Conservation (phyloP, 129 eudicot genomes). For the Flaveria ramosissima region DNA sequence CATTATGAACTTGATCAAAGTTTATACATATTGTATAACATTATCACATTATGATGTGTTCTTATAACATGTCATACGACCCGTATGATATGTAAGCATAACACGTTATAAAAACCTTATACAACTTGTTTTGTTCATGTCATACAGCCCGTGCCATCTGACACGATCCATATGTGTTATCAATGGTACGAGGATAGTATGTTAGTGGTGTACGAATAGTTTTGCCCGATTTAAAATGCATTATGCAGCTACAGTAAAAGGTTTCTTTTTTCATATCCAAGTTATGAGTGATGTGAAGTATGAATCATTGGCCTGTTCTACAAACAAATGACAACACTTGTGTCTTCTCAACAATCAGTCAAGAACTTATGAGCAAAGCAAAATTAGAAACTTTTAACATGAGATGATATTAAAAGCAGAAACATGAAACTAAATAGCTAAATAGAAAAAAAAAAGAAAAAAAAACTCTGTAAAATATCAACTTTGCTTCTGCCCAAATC, state of each 20-base stretch:
- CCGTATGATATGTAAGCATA: no score
- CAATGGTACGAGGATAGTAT: no score
- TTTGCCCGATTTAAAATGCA: no score
- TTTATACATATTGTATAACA: no score
- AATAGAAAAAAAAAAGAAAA: not conserved
- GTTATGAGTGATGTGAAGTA: conserved; percentile 36
- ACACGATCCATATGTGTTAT: no score
- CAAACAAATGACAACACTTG: conserved; percentile 20
- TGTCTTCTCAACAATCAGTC: conserved; percentile 29
- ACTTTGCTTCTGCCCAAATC: conserved; percentile 2
- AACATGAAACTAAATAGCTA: conserved; percentile 19
- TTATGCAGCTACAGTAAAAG: conserved; percentile 10
- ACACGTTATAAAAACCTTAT: no score
- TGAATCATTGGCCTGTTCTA: conserved; percentile 30
- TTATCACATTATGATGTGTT: no score
- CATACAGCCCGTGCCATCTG: no score
- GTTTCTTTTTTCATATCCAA: conserved; percentile 20
- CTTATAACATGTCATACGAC: no score
- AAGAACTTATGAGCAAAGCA: conserved; percentile 17
- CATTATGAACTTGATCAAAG: no score
- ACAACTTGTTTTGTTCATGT: no score
- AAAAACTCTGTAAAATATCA: not conserved
- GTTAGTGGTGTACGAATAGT: no score
- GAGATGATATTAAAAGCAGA: conserved; percentile 21
- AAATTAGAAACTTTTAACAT: conserved; percentile 22